A percentile compares a stretch with the other conserved stretches of the same genome.
Evolutionary conservation across 2,329 filamentous ascomycete genomes (phyloP).

Genomic region (Alternaria tenuissima): DNA sequence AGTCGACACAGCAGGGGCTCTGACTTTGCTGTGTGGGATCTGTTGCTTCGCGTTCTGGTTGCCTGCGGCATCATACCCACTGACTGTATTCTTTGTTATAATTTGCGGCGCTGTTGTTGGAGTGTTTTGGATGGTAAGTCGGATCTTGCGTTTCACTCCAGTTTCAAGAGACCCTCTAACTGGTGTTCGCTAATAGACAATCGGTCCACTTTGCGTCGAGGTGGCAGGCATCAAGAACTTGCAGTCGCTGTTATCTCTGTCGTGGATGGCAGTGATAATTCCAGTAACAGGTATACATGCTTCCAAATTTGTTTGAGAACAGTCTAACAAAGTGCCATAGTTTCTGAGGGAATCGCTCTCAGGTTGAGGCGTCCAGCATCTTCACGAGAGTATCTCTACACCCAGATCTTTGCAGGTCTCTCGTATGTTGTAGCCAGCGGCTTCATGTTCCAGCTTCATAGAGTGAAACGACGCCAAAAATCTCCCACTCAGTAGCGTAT

Average conservation of each 20-base stretch:
- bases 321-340: constrained; percentile 3
- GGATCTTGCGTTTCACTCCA: neutral
- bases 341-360: constrained; percentile 53
- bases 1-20: constrained; percentile 52
- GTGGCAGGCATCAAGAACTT: constrained; percentile 53
- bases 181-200: constrained; percentile 34
- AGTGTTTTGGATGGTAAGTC: constrained; percentile 57
- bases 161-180: neutral
- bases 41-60: constrained; percentile 58
- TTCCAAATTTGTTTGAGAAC: constrained; percentile 13
- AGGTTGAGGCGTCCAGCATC: constrained; percentile 43
- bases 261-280: constrained; percentile 49
- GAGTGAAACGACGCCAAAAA: constrained; percentile 12
- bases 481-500: too few relatives aligned
- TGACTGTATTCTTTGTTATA: constrained; percentile 56
- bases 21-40: constrained; percentile 51
- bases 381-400: constrained; percentile 45
- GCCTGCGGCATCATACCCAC: constrained; percentile 53
- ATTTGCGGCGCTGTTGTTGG: constrained; percentile 57
- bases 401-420: constrained; percentile 51
- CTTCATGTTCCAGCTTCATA: constrained; percentile 35
- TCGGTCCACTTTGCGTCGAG: constrained; percentile 53
- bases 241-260: constrained; percentile 52
- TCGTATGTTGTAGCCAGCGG: constrained; percentile 46
- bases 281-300: constrained; percentile 36